Evolutionary conservation across 2,329 filamentous ascomycete species (phyloP).

Genomic region (Pleomassaria siparia): DNA sequence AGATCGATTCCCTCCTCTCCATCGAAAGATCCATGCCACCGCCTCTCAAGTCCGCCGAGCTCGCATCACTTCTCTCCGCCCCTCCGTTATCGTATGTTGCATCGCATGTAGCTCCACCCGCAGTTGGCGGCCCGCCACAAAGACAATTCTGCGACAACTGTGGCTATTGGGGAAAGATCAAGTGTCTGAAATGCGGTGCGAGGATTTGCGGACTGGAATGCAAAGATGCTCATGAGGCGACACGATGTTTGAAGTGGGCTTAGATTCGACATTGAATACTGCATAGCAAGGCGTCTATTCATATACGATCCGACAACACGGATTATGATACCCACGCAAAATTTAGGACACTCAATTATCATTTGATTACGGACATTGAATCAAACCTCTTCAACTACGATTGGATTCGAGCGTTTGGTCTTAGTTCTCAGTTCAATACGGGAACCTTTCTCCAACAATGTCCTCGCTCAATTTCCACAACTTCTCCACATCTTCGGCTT

Average conservation of each 20-base stretch:
- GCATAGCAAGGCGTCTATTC: not conserved
- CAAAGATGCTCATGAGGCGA: slow-evolving; percentile 70
- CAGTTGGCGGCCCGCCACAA: slow-evolving; percentile 50
- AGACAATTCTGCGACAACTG: slow-evolving; percentile 76
- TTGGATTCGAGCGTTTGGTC: not conserved
- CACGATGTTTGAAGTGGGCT: slow-evolving; percentile 53
- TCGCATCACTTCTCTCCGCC: slow-evolving; percentile 63
- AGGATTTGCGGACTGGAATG: slow-evolving; percentile 78
- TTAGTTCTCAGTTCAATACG: slow-evolving; percentile 15
- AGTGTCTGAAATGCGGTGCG: slow-evolving; percentile 76
- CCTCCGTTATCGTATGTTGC: slow-evolving; percentile 70
- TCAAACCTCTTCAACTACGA: not conserved
- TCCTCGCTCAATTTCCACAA: slow-evolving; percentile 38
- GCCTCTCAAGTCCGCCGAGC: slow-evolving; percentile 61
- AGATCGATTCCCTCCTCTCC: slow-evolving; percentile 58
- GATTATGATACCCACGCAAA: not conserved
- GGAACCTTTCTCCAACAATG: slow-evolving; percentile 30
- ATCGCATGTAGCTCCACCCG: slow-evolving; percentile 50
- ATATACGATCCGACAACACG: not conserved
- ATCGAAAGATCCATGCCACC: slow-evolving; percentile 57
- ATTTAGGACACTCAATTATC: not conserved
- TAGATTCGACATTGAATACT: slow-evolving; percentile 8
- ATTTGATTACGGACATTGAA: too few relatives aligned
- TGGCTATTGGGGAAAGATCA: slow-evolving; percentile 77
- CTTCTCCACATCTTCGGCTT: slow-evolving; percentile 26